A percentile compares a stretch with the other conserved stretches of the same genome.
phyloP scores from a whole-genome alignment of 306 rosid genomes.

The Trifolium fragiferum region DNA sequence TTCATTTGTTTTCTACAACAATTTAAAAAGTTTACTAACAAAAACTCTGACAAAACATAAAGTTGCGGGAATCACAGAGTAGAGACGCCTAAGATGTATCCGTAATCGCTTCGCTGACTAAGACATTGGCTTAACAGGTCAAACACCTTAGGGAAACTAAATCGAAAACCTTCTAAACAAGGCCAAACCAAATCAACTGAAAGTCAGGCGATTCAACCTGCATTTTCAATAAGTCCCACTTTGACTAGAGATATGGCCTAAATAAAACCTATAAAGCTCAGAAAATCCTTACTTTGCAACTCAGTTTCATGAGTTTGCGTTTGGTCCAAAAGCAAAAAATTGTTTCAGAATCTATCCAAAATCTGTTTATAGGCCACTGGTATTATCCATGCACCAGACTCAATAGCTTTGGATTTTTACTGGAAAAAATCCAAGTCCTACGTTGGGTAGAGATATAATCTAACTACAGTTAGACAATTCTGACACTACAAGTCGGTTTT shows the following conservation, averaged over 20 bases:
- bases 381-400: background rate
- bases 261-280: background rate
- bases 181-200: too few species aligned
- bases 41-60: background rate
- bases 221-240: too few species aligned
- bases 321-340: background rate
- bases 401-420: background rate
- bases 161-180: too few species aligned
- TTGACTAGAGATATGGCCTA: background rate
- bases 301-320: background rate
- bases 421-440: background rate
- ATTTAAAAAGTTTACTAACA: background rate
- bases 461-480: background rate
- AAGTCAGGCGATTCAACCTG: too few species aligned
- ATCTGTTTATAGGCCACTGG: background rate
- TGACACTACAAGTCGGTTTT: background rate
- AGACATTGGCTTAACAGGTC: too few species aligned
- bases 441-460: background rate
- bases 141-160: too few species aligned
- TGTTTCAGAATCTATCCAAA: background rate
- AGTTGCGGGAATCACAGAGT: too few species aligned
- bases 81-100: too few species aligned
- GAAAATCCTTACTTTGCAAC: background rate
- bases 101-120: too few species aligned
- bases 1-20: conserved; percentile 12